phyloP scores from a whole-genome alignment of 805 yeast species.

The Debaryomyces maramus region DNA sequence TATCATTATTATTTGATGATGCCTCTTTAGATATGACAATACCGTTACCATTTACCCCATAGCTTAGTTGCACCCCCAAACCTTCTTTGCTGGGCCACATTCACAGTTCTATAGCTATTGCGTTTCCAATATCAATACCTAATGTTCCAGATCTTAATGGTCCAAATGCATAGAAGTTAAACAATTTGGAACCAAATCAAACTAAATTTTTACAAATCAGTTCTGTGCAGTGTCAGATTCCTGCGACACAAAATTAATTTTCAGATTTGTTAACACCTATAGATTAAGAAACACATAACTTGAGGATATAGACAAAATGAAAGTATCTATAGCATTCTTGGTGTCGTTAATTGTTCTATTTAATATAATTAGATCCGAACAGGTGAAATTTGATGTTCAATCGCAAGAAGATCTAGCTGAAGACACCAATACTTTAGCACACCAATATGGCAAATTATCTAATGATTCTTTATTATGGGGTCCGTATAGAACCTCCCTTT shows the following conservation, averaged over 20 bases:
- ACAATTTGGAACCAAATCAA: not conserved
- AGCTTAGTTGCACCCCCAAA: conserved; percentile 39
- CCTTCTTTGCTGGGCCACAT: conserved; percentile 44
- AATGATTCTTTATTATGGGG: conserved; percentile 65
- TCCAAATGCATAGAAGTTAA: too few species aligned
- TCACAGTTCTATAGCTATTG: conserved; percentile 1
- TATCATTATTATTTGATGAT: not conserved
- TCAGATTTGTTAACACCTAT: too few species aligned
- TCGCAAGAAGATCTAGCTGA: conserved; percentile 66
- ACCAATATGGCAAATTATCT: conserved; percentile 17
- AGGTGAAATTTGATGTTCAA: conserved; percentile 22
- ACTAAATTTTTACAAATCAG: too few species aligned
- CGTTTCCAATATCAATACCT: not conserved
- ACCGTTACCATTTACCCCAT: conserved; percentile 46
- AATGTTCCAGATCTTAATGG: not conserved
- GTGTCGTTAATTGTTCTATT: conserved; percentile 2
- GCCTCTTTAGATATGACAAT: conserved; percentile 7
- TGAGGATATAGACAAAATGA: too few species aligned
- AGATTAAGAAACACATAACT: too few species aligned
- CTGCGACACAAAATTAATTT: not conserved
- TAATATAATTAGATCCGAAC: conserved; percentile 10
- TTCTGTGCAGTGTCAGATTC: not conserved
- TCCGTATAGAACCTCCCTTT: conserved; percentile 84
- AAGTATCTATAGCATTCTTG: not conserved
- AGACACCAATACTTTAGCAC: conserved; percentile 9